Conservation (phyloP, 352 stramenopile species). For the Blastocystis sp. region DNA sequence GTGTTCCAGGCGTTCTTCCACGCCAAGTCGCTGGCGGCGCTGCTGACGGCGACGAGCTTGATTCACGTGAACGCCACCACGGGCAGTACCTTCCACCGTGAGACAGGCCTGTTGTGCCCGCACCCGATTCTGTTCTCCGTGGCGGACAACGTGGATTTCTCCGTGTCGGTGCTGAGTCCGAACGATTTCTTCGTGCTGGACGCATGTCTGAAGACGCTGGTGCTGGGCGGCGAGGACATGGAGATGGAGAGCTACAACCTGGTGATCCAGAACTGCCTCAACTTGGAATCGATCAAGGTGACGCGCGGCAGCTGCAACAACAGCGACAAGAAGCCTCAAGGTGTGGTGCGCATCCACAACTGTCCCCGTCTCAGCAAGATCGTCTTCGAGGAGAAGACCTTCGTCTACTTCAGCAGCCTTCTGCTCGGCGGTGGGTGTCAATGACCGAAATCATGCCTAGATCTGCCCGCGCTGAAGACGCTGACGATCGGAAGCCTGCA, state of each 20-base stretch:
- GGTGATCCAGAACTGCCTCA: background rate
- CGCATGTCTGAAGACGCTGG: background rate
- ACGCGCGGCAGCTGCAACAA: background rate
- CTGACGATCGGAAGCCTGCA: background rate
- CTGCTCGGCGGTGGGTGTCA: background rate
- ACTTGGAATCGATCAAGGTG: background rate
- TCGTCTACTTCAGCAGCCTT: constrained; percentile 15
- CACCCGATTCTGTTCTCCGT: background rate
- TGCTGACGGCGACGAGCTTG: background rate
- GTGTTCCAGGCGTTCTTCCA: background rate
- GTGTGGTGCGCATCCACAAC: background rate
- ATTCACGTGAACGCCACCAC: background rate
- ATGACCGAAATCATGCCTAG: background rate
- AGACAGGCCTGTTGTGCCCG: background rate
- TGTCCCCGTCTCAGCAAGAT: constrained; percentile 8
- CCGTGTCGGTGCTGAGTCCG: background rate
- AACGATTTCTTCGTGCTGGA: background rate
- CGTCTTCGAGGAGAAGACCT: background rate
- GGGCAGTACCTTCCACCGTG: background rate
- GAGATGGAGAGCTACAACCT: background rate
- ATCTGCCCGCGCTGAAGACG: background rate
- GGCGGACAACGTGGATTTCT: background rate
- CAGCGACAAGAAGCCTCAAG: background rate
- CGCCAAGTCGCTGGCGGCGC: background rate
- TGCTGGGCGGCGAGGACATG: background rate